phyloP scores from a whole-genome alignment of 495 filamentous ascomycete species.

The Neurospora sp. region DNA sequence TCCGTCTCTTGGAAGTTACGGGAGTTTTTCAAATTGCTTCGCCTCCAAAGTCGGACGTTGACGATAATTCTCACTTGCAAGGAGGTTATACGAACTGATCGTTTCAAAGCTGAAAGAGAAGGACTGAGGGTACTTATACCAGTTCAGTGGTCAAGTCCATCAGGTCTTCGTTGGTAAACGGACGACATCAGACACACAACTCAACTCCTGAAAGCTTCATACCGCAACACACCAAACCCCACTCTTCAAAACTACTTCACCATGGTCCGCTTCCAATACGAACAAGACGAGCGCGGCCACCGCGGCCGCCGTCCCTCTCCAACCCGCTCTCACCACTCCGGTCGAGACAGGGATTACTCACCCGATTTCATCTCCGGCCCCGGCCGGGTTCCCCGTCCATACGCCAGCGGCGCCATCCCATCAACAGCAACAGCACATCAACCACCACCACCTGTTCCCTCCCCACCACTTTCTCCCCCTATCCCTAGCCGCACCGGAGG shows the following conservation, averaged over 20 bases:
- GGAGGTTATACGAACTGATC: background rate
- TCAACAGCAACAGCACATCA: background rate
- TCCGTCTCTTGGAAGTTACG: background rate
- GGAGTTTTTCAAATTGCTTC: background rate
- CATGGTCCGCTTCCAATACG: conserved; percentile 2
- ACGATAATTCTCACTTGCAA: background rate
- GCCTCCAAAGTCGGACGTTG: background rate
- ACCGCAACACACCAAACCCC: background rate
- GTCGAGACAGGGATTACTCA: conserved; percentile 2
- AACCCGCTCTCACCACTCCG: background rate
- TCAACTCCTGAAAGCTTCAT: background rate
- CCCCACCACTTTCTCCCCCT: background rate
- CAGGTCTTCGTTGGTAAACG: background rate
- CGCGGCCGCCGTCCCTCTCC: background rate
- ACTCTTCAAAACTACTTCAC: background rate
- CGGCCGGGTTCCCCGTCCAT: background rate
- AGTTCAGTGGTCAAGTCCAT: background rate
- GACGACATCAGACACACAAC: background rate
- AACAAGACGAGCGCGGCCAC: background rate
- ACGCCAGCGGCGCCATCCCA: background rate
- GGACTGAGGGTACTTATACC: background rate
- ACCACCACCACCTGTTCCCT: conserved; percentile 1
- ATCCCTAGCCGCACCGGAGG: background rate
- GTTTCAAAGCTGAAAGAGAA: background rate
- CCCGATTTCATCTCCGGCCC: background rate